A percentile compares a stretch with the other conserved stretches of the same genome.
Evolutionary conservation across 805 yeast genomes (phyloP).

Genomic region (Pichia californica): DNA sequence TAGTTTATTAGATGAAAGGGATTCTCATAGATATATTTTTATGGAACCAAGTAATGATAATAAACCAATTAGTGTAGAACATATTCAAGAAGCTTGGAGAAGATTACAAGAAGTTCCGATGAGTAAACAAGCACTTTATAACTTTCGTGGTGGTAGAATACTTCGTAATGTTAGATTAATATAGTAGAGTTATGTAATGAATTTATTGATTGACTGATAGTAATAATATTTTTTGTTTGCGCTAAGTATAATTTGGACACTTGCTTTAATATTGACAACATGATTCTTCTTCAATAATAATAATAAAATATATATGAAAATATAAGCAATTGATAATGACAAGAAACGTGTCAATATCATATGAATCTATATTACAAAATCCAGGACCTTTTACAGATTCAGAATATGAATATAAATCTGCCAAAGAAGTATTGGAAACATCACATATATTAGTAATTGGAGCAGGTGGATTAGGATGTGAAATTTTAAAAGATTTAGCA

Average conservation of each 20-base stretch:
- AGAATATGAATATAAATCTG: slow-evolving; percentile 24
- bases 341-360: background rate
- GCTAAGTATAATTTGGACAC: too few species aligned
- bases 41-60: slow-evolving; percentile 86
- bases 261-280: too few species aligned
- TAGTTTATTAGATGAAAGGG: slow-evolving; percentile 24
- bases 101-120: slow-evolving; percentile 54
- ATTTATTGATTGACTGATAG: too few species aligned
- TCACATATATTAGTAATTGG: slow-evolving; percentile 49
- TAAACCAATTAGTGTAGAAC: slow-evolving; percentile 70
- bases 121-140: slow-evolving; percentile 57
- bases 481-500: slow-evolving; percentile 65
- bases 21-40: slow-evolving; percentile 55
- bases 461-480: slow-evolving; percentile 84
- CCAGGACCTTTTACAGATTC: slow-evolving; percentile 29
- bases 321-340: too few species aligned
- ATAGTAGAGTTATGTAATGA: slow-evolving; percentile 6
- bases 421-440: slow-evolving; percentile 13
- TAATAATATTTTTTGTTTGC: too few species aligned
- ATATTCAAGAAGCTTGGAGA: slow-evolving; percentile 88
- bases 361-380: slow-evolving; percentile 11
- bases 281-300: too few species aligned
- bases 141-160: slow-evolving; percentile 65
- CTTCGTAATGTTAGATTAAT: slow-evolving; percentile 47
- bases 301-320: too few species aligned